These are phyloP conservation scores for Citrullus mucosospermus DNA, from an alignment of 306 rosid species.

Conservation along the genomic window DNA sequence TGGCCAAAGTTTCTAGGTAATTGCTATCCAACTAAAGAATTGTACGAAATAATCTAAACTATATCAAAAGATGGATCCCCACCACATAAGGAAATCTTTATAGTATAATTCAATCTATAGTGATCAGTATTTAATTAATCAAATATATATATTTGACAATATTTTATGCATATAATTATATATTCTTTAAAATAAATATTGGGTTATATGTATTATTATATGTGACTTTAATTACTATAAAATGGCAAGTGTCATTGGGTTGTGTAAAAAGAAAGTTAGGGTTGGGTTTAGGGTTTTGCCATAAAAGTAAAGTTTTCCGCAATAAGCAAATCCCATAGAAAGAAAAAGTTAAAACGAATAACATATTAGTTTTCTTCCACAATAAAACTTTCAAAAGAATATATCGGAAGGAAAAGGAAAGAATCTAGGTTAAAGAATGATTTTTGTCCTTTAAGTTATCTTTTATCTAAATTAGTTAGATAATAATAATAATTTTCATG, in stretches of 20 bases:
- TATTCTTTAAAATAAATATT: background rate
- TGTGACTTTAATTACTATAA: background rate
- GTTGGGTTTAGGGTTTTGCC: background rate
- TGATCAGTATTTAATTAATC: background rate
- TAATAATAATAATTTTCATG: too few species aligned
- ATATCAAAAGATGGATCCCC: background rate
- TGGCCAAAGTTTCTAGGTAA: background rate
- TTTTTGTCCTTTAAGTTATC: too few species aligned
- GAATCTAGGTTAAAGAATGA: too few species aligned
- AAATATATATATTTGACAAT: background rate
- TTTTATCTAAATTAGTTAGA: too few species aligned
- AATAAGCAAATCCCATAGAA: background rate
- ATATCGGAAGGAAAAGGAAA: background rate
- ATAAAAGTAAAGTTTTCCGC: background rate
- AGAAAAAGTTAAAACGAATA: background rate
- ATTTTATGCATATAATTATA: background rate
- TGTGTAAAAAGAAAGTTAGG: background rate
- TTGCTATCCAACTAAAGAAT: background rate
- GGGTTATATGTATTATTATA: background rate
- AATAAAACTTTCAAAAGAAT: background rate
- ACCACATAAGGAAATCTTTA: background rate
- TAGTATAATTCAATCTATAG: background rate
- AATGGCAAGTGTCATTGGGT: background rate
- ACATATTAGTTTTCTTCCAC: background rate
- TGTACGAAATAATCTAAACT: background rate